A percentile compares a stretch with the other conserved stretches of the same genome.
Evolutionary conservation across 305 asterid species (phyloP).

Genomic region (Withania somnifera): DNA sequence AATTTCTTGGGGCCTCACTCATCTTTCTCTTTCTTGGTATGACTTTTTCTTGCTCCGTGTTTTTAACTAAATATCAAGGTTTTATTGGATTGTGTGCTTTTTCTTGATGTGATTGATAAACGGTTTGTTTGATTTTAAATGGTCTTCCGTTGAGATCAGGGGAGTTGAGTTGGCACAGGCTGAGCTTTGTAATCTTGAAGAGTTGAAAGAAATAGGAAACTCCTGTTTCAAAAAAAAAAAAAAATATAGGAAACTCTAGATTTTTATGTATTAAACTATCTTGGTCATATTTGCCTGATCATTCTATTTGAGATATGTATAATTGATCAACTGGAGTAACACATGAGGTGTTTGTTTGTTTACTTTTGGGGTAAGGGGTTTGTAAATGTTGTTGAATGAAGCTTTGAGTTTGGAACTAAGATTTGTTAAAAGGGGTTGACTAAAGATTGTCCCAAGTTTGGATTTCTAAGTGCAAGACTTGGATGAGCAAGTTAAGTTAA

Average conservation of each 20-base stretch:
- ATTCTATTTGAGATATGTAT: neutral
- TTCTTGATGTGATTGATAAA: neutral
- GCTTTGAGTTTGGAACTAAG: neutral
- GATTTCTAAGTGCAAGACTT: neutral
- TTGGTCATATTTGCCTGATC: neutral
- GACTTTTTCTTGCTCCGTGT: neutral
- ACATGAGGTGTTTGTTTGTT: neutral
- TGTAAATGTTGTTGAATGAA: neutral
- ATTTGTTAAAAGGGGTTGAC: neutral
- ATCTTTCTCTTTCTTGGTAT: constrained; percentile 85
- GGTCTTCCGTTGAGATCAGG: neutral
- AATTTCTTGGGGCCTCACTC: constrained; percentile 67
- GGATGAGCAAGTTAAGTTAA: neutral
- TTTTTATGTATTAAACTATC: neutral
- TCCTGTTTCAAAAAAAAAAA: too few species aligned
- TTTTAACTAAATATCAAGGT: neutral
- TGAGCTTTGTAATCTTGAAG: neutral
- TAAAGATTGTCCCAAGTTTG: neutral
- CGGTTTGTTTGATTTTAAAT: neutral
- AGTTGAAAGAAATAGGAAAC: neutral
- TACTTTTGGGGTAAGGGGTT: neutral
- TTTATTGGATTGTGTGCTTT: neutral
- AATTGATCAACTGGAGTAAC: neutral
- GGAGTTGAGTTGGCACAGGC: neutral
- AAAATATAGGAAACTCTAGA: too few species aligned